phyloP scores from a whole-genome alignment of 2,329 filamentous ascomycete species.

The Diplocarpon mali region DNA sequence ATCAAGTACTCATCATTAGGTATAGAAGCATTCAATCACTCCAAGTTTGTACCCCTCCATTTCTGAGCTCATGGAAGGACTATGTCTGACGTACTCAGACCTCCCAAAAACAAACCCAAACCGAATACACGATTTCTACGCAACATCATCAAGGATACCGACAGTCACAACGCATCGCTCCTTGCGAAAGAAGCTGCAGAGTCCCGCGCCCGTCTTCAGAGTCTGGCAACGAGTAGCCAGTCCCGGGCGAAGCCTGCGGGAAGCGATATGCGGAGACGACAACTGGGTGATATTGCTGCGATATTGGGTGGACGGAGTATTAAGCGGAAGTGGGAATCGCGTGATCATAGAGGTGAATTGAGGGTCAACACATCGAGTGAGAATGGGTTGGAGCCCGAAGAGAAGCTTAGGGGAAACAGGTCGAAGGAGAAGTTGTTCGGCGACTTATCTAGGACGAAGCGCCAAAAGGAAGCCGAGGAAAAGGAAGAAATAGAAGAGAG shows the following conservation, averaged over 20 bases:
- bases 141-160: constrained; percentile 79
- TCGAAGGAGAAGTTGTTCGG: too few species aligned
- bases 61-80: not conserved
- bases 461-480: constrained; percentile 1
- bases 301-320: constrained; percentile 36
- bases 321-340: constrained; percentile 19
- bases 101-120: constrained; percentile 58
- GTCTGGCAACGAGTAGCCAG: constrained; percentile 39
- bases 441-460: not conserved
- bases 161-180: constrained; percentile 79
- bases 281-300: constrained; percentile 49
- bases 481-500: constrained; percentile 5
- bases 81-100: constrained; percentile 16
- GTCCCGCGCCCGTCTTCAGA: constrained; percentile 56
- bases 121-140: constrained; percentile 86
- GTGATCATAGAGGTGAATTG: not conserved
- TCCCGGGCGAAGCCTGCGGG: constrained; percentile 31
- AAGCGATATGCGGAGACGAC: constrained; percentile 43
- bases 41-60: constrained; percentile 15
- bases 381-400: constrained; percentile 7
- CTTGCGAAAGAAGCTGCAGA: constrained; percentile 77
- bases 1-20: constrained; percentile 66
- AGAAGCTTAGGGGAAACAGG: constrained; percentile 4
- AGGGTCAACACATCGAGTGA: constrained; percentile 13
- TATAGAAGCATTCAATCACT: constrained; percentile 51